Evolutionary conservation across 2,329 filamentous ascomycete genomes (phyloP).

Genomic region (Drechslera avenae): DNA sequence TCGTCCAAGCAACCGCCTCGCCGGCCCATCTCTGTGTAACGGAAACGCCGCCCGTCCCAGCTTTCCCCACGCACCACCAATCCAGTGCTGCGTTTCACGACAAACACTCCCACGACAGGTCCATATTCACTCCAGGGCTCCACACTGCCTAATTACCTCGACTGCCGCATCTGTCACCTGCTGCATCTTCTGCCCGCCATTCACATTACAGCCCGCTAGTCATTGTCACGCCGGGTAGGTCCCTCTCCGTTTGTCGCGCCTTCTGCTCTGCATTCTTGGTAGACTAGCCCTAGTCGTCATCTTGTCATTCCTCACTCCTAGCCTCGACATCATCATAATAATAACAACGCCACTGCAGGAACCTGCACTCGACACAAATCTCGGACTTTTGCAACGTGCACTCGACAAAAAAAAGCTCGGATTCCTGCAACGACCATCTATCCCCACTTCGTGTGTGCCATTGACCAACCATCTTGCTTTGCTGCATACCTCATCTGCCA

Average conservation of each 20-base stretch:
- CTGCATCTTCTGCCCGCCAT: conserved; percentile 12
- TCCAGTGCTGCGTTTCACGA: conserved; percentile 31
- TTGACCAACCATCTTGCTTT: conserved; percentile 9
- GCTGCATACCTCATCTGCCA: conserved; percentile 19
- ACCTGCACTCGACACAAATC: conserved; percentile 22
- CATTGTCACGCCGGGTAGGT: conserved; percentile 32
- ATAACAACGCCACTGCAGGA: conserved; percentile 16
- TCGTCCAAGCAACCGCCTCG: conserved; percentile 13
- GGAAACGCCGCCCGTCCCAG: conserved; percentile 38
- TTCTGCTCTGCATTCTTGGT: conserved; percentile 36
- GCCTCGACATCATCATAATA: conserved; percentile 41
- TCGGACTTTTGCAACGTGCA: conserved; percentile 8
- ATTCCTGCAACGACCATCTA: conserved; percentile 1
- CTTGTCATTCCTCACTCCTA: conserved; percentile 36
- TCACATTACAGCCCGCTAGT: conserved; percentile 3
- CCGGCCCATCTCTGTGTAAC: conserved; percentile 25
- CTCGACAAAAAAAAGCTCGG: conserved; percentile 1
- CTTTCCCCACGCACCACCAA: conserved; percentile 18
- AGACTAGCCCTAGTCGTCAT: conserved; percentile 23
- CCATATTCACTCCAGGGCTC: conserved; percentile 22
- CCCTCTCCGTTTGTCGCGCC: conserved; percentile 34
- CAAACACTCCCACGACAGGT: conserved; percentile 23
- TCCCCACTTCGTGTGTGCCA: background rate
- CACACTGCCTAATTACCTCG: conserved; percentile 24
- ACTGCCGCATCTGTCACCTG: conserved; percentile 16